phyloP scores from a whole-genome alignment of 129 eudicot species.

The Artemisia annua region DNA sequence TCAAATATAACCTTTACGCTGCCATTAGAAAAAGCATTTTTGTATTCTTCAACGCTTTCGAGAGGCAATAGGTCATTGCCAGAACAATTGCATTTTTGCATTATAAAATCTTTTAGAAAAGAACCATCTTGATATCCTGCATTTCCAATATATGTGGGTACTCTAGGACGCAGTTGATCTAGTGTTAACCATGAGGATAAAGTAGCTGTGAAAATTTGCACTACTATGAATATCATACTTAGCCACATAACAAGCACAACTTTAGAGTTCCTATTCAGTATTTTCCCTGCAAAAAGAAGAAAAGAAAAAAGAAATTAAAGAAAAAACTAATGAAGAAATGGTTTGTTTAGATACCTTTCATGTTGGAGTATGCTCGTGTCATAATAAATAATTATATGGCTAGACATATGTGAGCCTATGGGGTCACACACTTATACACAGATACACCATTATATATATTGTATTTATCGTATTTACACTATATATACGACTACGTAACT shows the following conservation, averaged over 20 bases:
- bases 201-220: conserved; percentile 22
- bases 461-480: no score
- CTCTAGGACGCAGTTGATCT: conserved; percentile 19
- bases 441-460: no score
- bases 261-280: conserved; percentile 14
- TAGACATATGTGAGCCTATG: no score
- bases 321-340: no score
- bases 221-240: conserved; percentile 21
- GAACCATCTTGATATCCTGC: conserved; percentile 18
- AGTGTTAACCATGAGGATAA: conserved; percentile 25
- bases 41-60: not conserved
- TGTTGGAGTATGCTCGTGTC: no score
- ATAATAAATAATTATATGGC: no score
- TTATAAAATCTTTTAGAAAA: conserved; percentile 4
- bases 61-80: not conserved
- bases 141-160: conserved; percentile 4
- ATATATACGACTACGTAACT: no score
- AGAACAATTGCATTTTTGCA: not conserved
- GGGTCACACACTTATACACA: no score
- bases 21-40: not conserved
- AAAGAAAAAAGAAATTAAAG: no score
- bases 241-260: conserved; percentile 26
- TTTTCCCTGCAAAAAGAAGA: conserved; percentile 9
- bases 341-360: no score
- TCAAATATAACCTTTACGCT: no score